Evolutionary conservation across 2,329 filamentous ascomycete genomes (phyloP).

Genomic region (Trichoderma sp.): DNA sequence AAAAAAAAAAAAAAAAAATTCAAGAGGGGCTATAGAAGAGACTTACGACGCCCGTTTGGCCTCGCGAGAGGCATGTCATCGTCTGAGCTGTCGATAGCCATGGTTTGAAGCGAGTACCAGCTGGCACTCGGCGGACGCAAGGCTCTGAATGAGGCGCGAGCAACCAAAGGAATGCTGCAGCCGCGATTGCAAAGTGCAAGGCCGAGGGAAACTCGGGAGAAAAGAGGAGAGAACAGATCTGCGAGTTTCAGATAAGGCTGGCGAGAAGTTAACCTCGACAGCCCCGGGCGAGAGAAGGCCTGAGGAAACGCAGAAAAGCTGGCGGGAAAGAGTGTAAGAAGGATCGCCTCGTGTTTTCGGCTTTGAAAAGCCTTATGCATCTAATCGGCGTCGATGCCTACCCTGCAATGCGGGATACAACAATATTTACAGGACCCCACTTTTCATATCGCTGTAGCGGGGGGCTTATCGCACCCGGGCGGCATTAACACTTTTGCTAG

Average conservation of each 20-base stretch:
- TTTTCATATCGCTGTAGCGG: background rate
- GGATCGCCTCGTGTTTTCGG: conserved; percentile 25
- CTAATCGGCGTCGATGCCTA: conserved; percentile 3
- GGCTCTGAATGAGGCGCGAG: conserved; percentile 12
- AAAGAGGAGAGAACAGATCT: conserved; percentile 21
- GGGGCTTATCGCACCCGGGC: background rate
- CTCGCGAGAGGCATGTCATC: conserved; percentile 78
- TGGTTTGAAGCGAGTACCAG: conserved; percentile 32
- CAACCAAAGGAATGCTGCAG: background rate
- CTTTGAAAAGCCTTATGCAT: conserved; percentile 18
- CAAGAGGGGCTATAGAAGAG: conserved; percentile 13
- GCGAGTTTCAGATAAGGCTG: conserved; percentile 19
- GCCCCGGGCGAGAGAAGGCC: conserved; percentile 20
- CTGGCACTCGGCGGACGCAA: conserved; percentile 21
- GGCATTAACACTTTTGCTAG: background rate
- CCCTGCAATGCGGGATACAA: background rate
- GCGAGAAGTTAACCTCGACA: conserved; percentile 28
- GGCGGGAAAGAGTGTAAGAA: conserved; percentile 20
- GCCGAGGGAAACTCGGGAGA: conserved; percentile 21
- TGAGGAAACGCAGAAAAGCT: conserved; percentile 22
- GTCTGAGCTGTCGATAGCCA: conserved; percentile 63
- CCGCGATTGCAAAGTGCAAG: conserved; percentile 20
- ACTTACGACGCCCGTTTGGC: conserved; percentile 68
- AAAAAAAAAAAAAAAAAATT: background rate
- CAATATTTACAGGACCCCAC: background rate